phyloP scores from a whole-genome alignment of 148 eudicot genomes.

The Rhododendron vialii region DNA sequence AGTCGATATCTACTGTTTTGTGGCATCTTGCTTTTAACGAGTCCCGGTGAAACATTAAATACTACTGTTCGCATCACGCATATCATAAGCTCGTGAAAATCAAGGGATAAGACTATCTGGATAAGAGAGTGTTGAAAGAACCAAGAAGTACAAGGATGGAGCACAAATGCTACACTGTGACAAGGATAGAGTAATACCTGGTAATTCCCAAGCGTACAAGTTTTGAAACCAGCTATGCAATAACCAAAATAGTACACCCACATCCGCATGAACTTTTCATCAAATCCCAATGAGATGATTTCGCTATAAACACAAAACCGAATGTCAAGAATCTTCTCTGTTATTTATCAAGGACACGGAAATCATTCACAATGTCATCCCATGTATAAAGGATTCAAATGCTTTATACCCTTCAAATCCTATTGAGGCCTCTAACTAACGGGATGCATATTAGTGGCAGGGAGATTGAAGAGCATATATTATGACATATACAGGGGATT shows the following conservation, averaged over 20 bases:
- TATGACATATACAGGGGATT: background rate
- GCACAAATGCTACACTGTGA: background rate
- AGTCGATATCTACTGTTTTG: background rate
- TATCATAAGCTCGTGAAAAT: background rate
- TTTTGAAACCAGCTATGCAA: slow-evolving; percentile 77
- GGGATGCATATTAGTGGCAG: background rate
- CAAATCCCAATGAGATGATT: slow-evolving; percentile 33
- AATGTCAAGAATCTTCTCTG: background rate
- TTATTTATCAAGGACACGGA: background rate
- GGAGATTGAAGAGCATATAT: background rate
- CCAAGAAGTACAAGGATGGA: background rate
- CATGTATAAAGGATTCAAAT: background rate
- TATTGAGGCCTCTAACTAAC: background rate
- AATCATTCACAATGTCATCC: background rate
- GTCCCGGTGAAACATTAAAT: background rate
- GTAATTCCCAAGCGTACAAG: slow-evolving; percentile 62
- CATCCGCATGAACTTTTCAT: slow-evolving; percentile 73
- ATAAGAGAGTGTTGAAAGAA: background rate
- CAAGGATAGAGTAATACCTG: slow-evolving; percentile 45
- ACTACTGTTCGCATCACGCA: background rate
- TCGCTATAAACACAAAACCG: background rate
- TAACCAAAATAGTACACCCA: slow-evolving; percentile 93
- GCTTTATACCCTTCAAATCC: background rate
- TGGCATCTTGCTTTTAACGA: background rate
- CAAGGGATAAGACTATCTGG: background rate